Evolutionary conservation across 495 filamentous ascomycete species (phyloP).

Genomic region (Penicillium tannophilum): DNA sequence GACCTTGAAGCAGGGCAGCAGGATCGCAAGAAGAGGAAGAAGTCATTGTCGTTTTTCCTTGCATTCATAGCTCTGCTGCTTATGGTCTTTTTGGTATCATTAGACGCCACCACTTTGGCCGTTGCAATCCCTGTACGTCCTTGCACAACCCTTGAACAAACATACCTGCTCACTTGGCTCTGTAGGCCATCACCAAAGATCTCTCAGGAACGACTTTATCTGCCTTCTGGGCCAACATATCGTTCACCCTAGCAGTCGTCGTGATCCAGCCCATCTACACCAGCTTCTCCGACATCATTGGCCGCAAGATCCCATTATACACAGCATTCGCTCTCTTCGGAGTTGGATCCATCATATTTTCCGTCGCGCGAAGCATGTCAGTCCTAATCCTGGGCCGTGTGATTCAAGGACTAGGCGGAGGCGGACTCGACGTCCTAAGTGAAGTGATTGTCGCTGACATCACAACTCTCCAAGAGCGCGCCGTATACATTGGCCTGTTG

Average conservation of each 20-base stretch:
- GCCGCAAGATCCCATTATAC: constrained; percentile 49
- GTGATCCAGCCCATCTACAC: constrained; percentile 42
- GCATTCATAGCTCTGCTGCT: constrained; percentile 55
- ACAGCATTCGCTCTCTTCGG: constrained; percentile 40
- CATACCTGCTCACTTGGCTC: not conserved
- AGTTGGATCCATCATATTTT: constrained; percentile 47
- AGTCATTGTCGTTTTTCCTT: constrained; percentile 5
- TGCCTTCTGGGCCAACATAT: constrained; percentile 58
- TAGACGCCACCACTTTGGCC: constrained; percentile 69
- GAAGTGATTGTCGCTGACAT: constrained; percentile 43
- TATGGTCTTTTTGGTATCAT: constrained; percentile 60
- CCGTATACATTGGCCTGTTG: constrained; percentile 34
- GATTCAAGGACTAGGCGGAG: constrained; percentile 39
- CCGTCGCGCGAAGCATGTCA: constrained; percentile 31
- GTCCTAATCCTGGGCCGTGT: constrained; percentile 36
- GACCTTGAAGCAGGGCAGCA: too few relatives aligned
- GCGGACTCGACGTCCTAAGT: constrained; percentile 34
- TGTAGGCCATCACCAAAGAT: constrained; percentile 13
- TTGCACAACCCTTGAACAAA: not conserved
- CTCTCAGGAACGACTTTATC: constrained; percentile 51
- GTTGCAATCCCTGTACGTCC: constrained; percentile 64
- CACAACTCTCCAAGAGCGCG: constrained; percentile 40
- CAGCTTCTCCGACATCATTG: constrained; percentile 54
- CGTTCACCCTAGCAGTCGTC: constrained; percentile 32
- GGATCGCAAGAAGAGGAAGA: not conserved